These are phyloP conservation scores for Mimosa bimucronata DNA, from an alignment of 306 rosid genomes.

Conservation along the genomic window DNA sequence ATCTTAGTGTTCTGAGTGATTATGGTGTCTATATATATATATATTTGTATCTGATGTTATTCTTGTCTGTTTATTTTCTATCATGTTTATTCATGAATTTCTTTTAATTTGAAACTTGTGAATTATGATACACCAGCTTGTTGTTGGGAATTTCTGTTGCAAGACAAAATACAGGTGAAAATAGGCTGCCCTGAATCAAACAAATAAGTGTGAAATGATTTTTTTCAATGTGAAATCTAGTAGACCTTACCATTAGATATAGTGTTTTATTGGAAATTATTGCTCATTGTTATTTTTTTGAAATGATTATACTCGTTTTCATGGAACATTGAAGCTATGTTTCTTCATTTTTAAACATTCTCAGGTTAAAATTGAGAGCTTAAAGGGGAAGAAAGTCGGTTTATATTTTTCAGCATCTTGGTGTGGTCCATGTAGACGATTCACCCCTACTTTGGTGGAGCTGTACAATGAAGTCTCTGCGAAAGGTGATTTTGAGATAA, in stretches of 20 bases:
- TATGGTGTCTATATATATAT: background rate
- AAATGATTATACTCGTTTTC: background rate
- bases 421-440: constrained; percentile 63
- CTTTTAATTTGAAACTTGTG: background rate
- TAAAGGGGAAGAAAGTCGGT: constrained; percentile 68
- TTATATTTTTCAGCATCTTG: constrained; percentile 80
- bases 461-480: constrained; percentile 55
- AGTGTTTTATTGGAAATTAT: background rate
- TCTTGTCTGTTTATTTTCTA: background rate
- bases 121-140: background rate
- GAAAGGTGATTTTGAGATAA: constrained; percentile 63
- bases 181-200: background rate
- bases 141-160: background rate
- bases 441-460: constrained; percentile 63
- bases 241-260: background rate
- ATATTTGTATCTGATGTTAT: background rate
- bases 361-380: constrained; percentile 65
- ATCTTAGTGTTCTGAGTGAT: background rate
- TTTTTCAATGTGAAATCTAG: background rate
- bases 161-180: background rate
- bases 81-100: background rate
- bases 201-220: background rate
- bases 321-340: constrained; percentile 11
- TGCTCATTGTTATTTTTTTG: background rate
- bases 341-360: constrained; percentile 11